Base-by-base conservation (phyloP, 2,329 filamentous ascomycete species). In the Phyllosticta ampelicida region DNA sequence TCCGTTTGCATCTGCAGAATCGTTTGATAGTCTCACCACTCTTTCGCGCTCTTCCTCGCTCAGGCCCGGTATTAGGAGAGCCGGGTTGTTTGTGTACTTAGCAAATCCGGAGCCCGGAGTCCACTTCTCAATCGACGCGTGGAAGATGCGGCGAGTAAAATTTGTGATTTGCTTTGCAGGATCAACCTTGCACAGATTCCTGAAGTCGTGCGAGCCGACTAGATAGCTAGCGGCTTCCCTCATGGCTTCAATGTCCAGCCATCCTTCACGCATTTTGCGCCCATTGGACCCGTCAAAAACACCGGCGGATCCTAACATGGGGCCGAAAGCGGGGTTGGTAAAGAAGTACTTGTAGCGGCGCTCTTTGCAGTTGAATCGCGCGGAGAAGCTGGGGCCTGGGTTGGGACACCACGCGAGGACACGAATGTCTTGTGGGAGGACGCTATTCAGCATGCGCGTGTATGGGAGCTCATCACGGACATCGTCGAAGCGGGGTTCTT, bases 271-370 rank as follows among this genome's bases (percentile, higher is more conserved):
- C 64, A 67, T 68, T 56, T 56, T 64, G 63, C 62, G 57, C 59
- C 61, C 62, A 48, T 55, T 62, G 11, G 21, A 51, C 54, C 66
- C 65, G 63, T 64, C 67, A 36, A 75, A 74, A 51, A 81, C 71
- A 5, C 80, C 81, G 44, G 80, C 61, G 19, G 77, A 68, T 1
- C 78, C 74, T 0, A 86, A 83, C 4, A 82, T 77, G 0, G 90
- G 90, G 2, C 83, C 76, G 68, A 90, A 96, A 1, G 87, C 89
- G 0, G 94, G 94, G 69, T 96, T 90, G 0, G 94, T 97, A 76
- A 99, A 99, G 77, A 96, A 97, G 74, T 99, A 99, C 60, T 89
- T 85, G 75, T 99, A 99, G 63, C 88, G 86, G 20, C 94, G 82
- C 73, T 96, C 90, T 61, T 86, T 84, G 73, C 94, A 99, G 56